Conservation (phyloP, 495 filamentous ascomycete species). For the Penicilliopsis zonata region DNA sequence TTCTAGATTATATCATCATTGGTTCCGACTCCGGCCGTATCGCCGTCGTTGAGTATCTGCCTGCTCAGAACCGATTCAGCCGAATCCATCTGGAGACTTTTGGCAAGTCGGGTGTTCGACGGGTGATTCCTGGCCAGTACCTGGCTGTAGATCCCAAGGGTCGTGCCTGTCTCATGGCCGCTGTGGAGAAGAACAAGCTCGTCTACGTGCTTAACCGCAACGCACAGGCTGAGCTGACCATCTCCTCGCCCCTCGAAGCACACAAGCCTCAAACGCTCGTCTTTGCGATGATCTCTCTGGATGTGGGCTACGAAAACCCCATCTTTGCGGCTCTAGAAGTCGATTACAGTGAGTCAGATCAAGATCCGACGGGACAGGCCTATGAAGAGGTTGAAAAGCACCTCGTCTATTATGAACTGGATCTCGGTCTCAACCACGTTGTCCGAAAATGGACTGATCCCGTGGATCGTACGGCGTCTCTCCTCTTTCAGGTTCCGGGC, state of each 20-base stretch:
- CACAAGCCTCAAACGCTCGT: conserved; percentile 92
- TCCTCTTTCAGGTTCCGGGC: conserved; percentile 92
- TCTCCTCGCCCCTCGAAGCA: conserved; percentile 94
- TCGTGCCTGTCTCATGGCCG: conserved; percentile 84
- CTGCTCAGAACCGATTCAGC: conserved; percentile 75
- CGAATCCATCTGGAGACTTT: conserved; percentile 92
- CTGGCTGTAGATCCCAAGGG: conserved; percentile 91
- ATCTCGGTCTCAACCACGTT: conserved; percentile 93
- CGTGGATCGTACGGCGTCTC: conserved; percentile 79
- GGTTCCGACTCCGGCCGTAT: conserved; percentile 93
- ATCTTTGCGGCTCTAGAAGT: conserved; percentile 91
- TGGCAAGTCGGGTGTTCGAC: conserved; percentile 90
- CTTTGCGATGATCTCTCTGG: conserved; percentile 72
- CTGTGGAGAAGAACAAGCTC: conserved; percentile 97
- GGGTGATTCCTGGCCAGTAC: conserved; percentile 91
- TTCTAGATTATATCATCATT: conserved; percentile 88
- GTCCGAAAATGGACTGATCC: conserved; percentile 90
- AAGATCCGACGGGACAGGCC: conserved; percentile 79
- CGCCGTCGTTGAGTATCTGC: conserved; percentile 84
- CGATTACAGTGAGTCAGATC: conserved; percentile 83
- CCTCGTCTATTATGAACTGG: conserved; percentile 93
- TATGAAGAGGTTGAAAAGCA: conserved; percentile 74
- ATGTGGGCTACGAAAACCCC: conserved; percentile 95
- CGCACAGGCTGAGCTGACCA: conserved; percentile 84
- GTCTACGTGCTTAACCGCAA: conserved; percentile 98